phyloP scores from a whole-genome alignment of 108 stramenopile genomes.

The Skeletonema marinoi region DNA sequence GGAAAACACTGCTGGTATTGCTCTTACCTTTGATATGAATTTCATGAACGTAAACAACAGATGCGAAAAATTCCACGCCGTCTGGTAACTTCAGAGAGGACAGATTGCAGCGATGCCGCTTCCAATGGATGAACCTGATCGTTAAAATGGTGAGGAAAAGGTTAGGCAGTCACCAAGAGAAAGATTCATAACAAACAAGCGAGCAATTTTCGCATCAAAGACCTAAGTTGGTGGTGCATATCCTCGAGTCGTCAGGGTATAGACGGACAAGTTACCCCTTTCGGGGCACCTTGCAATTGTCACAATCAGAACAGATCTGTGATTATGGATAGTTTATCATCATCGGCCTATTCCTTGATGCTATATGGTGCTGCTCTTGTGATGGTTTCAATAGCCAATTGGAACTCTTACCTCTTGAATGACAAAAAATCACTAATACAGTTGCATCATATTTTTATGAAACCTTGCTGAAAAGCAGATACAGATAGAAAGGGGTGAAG shows the following conservation, averaged over 20 bases:
- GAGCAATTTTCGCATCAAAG: slow-evolving; percentile 1
- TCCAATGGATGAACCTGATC: not conserved
- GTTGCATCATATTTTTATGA: not conserved
- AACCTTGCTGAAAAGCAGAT: too few species aligned
- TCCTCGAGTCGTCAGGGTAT: slow-evolving; percentile 33
- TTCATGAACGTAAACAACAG: not conserved
- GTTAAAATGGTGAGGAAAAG: not conserved
- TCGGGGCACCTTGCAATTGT: slow-evolving; percentile 14
- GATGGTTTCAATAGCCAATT: not conserved
- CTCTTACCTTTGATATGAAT: not conserved
- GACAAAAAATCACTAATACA: not conserved
- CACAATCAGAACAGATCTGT: slow-evolving; percentile 48
- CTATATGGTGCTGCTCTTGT: not conserved
- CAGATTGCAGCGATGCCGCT: not conserved
- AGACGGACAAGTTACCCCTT: slow-evolving; percentile 19
- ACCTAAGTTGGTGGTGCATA: slow-evolving; percentile 58
- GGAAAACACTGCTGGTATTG: not conserved
- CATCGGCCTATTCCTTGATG: slow-evolving; percentile 18
- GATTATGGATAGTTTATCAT: slow-evolving; percentile 46
- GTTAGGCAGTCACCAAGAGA: not conserved
- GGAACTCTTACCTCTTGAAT: not conserved
- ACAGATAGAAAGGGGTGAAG: not conserved
- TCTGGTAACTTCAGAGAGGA: not conserved
- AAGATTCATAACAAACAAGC: not conserved
- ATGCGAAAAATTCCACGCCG: too few species aligned